These are phyloP conservation scores for Solanum sejunctum DNA, from an alignment of 257 asterid genomes.

Conservation along the genomic window DNA sequence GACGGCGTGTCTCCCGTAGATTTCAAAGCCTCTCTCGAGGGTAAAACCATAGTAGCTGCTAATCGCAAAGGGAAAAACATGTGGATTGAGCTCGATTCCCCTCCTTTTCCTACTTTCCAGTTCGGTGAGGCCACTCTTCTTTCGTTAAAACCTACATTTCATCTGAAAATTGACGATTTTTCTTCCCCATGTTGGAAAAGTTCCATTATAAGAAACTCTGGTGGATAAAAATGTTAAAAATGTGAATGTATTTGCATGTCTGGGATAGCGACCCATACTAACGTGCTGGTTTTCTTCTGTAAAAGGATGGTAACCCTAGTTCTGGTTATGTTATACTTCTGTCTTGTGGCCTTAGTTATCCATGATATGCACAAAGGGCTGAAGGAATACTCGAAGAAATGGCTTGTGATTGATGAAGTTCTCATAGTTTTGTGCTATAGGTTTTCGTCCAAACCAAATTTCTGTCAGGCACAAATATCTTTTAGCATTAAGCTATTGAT, in stretches of 20 bases:
- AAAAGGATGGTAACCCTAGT: not conserved
- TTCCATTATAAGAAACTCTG: not conserved
- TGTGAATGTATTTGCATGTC: not conserved
- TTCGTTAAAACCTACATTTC: not conserved
- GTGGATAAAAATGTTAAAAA: not conserved
- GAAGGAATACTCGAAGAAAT: not conserved
- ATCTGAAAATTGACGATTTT: not conserved
- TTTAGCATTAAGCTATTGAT: not conserved
- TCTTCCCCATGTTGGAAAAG: not conserved
- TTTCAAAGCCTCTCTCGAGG: slow-evolving; percentile 66
- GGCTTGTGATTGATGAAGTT: not conserved
- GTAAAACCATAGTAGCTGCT: slow-evolving; percentile 77
- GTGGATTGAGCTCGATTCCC: slow-evolving; percentile 93
- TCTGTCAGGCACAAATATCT: not conserved
- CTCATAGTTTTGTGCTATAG: not conserved
- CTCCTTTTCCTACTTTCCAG: slow-evolving; percentile 92
- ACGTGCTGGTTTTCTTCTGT: not conserved
- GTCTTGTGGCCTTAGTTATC: not conserved
- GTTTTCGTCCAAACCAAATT: not conserved
- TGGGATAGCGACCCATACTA: not conserved
- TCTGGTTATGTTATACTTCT: not conserved
- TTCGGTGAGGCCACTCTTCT: slow-evolving; percentile 40
- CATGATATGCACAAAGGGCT: not conserved
- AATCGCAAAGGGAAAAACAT: slow-evolving; percentile 95
- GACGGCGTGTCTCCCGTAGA: slow-evolving; percentile 62